phyloP scores from a whole-genome alignment of 2,329 filamentous ascomycete genomes.

The Ceratocystis colombiana region DNA sequence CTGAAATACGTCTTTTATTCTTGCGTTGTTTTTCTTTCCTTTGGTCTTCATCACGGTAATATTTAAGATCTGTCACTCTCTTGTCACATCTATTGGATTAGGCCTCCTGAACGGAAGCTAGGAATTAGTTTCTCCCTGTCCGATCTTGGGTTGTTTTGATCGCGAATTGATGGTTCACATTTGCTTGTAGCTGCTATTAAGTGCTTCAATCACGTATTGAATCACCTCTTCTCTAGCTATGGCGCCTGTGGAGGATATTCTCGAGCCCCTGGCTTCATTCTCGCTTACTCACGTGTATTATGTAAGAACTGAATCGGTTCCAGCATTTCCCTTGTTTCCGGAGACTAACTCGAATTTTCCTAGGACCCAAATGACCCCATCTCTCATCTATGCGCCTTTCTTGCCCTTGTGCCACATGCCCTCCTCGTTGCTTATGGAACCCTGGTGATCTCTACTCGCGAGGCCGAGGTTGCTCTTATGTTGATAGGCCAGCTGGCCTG shows the following conservation, averaged over 20 bases:
- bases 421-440: constrained; percentile 85
- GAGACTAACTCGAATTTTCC: background rate
- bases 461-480: constrained; percentile 80
- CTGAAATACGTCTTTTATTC: background rate
- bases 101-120: too few species aligned
- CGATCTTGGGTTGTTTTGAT: too few species aligned
- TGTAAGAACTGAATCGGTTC: constrained; percentile 40
- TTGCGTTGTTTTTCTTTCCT: background rate
- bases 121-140: too few species aligned
- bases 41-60: too few species aligned
- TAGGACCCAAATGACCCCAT: constrained; percentile 71
- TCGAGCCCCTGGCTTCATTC: constrained; percentile 64
- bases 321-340: constrained; percentile 13
- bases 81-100: too few species aligned
- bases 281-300: constrained; percentile 96
- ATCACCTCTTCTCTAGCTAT: constrained; percentile 7
- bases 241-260: constrained; percentile 13
- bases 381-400: constrained; percentile 83
- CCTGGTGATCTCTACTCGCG: constrained; percentile 80
- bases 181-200: background rate
- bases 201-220: background rate
- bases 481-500: constrained; percentile 85
- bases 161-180: background rate
- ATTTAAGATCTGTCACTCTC: too few species aligned
- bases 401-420: constrained; percentile 85